Conservation (phyloP, 2,329 filamentous ascomycete species). For the Penicillium sp. region DNA sequence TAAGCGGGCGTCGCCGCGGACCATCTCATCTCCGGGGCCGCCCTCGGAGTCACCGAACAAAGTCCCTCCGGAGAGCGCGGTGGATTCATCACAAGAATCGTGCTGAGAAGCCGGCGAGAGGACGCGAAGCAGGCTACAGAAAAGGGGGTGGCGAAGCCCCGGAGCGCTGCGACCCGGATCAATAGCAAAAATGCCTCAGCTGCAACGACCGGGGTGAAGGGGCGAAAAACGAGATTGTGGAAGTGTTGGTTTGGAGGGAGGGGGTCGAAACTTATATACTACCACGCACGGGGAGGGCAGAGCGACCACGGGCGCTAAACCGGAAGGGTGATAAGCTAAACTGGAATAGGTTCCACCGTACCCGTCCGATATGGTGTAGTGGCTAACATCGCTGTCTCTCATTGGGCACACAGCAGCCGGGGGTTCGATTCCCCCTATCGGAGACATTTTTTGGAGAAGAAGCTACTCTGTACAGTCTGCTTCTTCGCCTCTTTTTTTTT, state of each 20-base stretch:
- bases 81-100: neutral
- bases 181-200: slow-evolving; percentile 4
- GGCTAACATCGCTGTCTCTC: slow-evolving; percentile 36
- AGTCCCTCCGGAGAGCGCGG: too few species aligned
- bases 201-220: neutral
- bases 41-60: too few species aligned
- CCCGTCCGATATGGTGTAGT: slow-evolving; percentile 28
- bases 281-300: neutral
- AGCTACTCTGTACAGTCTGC: too few species aligned
- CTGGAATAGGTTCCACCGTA: neutral
- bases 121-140: too few species aligned
- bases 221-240: neutral
- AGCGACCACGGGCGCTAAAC: neutral
- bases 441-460: slow-evolving; percentile 18
- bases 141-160: neutral
- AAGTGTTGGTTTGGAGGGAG: neutral
- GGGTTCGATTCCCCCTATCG: slow-evolving; percentile 36
- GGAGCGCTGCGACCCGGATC: slow-evolving; percentile 18
- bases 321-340: neutral
- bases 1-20: neutral
- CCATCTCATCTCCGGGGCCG: too few species aligned
- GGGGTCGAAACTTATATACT: neutral
- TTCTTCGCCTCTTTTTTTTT: too few species aligned
- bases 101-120: neutral
- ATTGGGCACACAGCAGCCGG: slow-evolving; percentile 35